A percentile compares a stretch with the other conserved stretches of the same genome.
These are phyloP conservation scores for Cardamine occulta DNA, from an alignment of 345 rosid genomes.

Conservation along the genomic window DNA sequence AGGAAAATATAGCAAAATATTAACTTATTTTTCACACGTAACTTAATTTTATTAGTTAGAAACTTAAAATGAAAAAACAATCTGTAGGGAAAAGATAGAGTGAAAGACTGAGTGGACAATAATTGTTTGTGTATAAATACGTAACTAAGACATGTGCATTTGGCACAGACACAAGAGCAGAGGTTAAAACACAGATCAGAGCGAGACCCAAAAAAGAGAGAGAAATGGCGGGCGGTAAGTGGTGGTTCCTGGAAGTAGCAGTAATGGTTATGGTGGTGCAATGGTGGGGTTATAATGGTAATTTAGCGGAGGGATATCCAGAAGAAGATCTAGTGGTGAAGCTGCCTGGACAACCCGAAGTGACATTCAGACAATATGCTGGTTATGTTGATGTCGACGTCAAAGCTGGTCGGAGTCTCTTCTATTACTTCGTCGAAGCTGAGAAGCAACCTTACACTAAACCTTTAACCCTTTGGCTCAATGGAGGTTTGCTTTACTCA, in stretches of 20 bases:
- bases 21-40: background rate
- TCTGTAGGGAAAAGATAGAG: too few species aligned
- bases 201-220: background rate
- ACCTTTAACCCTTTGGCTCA: slow-evolving; percentile 85
- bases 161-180: slow-evolving; percentile 30
- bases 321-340: slow-evolving; percentile 73
- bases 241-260: slow-evolving; percentile 45
- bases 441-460: slow-evolving; percentile 58
- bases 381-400: slow-evolving; percentile 84
- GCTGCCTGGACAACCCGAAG: slow-evolving; percentile 81
- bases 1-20: background rate
- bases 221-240: slow-evolving; percentile 39
- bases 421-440: slow-evolving; percentile 92
- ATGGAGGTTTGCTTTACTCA: slow-evolving; percentile 65
- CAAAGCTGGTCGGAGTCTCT: slow-evolving; percentile 77
- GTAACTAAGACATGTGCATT: slow-evolving; percentile 22
- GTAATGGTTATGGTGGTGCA: slow-evolving; percentile 35
- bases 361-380: slow-evolving; percentile 75
- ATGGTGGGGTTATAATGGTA: slow-evolving; percentile 39
- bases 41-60: too few species aligned
- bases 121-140: slow-evolving; percentile 17
- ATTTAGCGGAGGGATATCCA: slow-evolving; percentile 56
- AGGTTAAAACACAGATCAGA: background rate
- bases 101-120: background rate
- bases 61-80: too few species aligned